These are phyloP conservation scores for Herpotrichia juniperi DNA, from an alignment of 2,329 filamentous ascomycete genomes.

Conservation along the genomic window DNA sequence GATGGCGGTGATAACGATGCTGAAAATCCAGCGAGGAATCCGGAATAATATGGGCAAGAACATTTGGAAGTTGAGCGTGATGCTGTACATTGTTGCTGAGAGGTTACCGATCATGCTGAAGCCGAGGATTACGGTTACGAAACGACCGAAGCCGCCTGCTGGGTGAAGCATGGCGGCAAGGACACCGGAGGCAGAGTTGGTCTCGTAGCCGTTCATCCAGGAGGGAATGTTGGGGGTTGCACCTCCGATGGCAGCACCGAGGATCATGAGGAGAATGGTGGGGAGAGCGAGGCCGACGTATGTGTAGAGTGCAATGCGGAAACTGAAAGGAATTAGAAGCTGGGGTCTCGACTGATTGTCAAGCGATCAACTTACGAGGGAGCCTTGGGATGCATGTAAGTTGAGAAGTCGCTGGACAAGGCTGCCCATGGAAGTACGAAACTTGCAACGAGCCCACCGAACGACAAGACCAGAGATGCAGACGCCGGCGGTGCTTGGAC, in stretches of 20 bases:
- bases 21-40: conserved; percentile 64
- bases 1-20: conserved; percentile 63
- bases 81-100: conserved; percentile 65
- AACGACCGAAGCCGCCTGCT: conserved; percentile 66
- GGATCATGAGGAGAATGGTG: conserved; percentile 64
- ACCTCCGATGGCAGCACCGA: conserved; percentile 69
- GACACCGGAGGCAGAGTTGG: conserved; percentile 63
- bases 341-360: conserved; percentile 11
- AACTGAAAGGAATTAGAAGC: conserved; percentile 5
- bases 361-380: conserved; percentile 50
- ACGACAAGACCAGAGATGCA: conserved; percentile 58
- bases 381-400: conserved; percentile 64
- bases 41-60: conserved; percentile 62
- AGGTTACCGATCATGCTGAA: conserved; percentile 63
- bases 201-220: conserved; percentile 62
- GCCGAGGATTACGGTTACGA: conserved; percentile 64
- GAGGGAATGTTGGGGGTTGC: conserved; percentile 60
- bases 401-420: conserved; percentile 65
- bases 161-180: conserved; percentile 65
- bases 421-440: conserved; percentile 69
- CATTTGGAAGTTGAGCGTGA: conserved; percentile 70
- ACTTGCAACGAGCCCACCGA: conserved; percentile 66
- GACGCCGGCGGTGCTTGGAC: conserved; percentile 50
- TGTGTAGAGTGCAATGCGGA: conserved; percentile 60
- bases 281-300: conserved; percentile 63